These are phyloP conservation scores for Rhizophagus sp. DNA, from an alignment of 192 early-diverging fungal genomes.

Conservation along the genomic window DNA sequence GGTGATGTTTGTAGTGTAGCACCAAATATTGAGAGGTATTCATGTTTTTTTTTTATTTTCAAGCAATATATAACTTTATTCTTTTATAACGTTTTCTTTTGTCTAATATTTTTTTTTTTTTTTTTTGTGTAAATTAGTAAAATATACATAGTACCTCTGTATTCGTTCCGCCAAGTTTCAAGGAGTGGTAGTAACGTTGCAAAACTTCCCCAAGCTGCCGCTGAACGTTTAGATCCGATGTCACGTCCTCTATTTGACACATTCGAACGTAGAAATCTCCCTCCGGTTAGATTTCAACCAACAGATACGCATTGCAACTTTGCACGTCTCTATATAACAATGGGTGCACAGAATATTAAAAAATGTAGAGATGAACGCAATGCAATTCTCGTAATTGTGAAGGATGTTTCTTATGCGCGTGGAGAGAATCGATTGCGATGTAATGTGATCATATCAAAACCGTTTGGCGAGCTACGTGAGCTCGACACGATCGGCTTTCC, in stretches of 20 bases:
- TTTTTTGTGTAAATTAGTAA: background rate
- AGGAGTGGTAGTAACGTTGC: background rate
- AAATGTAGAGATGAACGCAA: conserved; percentile 15
- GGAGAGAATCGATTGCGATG: conserved; percentile 12
- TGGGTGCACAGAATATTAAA: background rate
- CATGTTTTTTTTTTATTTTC: background rate
- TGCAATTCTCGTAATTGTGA: conserved; percentile 16
- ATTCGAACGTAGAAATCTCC: background rate
- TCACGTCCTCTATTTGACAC: background rate
- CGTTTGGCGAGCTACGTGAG: conserved; percentile 42
- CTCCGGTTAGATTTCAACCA: background rate
- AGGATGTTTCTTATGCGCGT: background rate
- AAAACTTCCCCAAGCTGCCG: background rate
- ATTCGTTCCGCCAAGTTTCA: background rate
- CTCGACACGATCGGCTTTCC: conserved; percentile 43
- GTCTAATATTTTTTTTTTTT: background rate
- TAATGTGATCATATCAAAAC: conserved; percentile 41
- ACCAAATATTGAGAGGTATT: background rate
- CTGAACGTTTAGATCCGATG: background rate
- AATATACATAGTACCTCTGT: background rate
- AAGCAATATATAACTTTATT: background rate
- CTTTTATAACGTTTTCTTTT: background rate
- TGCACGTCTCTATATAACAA: background rate
- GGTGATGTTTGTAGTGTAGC: background rate
- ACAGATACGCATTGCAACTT: background rate